Conservation (phyloP, 495 filamentous ascomycete genomes). For the Lindgomyces ingoldianus region DNA sequence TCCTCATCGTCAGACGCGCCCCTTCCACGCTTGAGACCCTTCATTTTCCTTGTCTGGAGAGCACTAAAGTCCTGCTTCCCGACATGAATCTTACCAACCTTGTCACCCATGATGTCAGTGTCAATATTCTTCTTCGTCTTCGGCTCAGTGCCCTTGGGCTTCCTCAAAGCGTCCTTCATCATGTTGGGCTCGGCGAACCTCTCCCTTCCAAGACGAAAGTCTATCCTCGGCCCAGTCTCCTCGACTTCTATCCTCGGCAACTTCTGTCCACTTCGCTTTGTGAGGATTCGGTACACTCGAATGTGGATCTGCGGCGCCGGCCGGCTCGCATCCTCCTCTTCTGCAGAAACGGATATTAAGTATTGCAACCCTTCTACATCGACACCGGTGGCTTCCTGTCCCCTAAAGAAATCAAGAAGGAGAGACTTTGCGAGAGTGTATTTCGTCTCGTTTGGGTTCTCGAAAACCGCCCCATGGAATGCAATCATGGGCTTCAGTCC, state of each 20-base stretch:
- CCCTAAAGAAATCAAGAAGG: slow-evolving; percentile 88
- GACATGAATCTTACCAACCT: slow-evolving; percentile 89
- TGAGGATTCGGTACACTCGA: slow-evolving; percentile 78
- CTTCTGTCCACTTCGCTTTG: slow-evolving; percentile 81
- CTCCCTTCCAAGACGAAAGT: slow-evolving; percentile 83
- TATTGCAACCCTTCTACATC: slow-evolving; percentile 95
- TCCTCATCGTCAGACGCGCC: slow-evolving; percentile 41
- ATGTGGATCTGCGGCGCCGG: slow-evolving; percentile 73
- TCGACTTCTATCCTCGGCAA: slow-evolving; percentile 89
- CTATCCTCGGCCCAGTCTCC: slow-evolving; percentile 93
- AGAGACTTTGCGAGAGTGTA: slow-evolving; percentile 84
- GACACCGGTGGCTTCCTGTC: slow-evolving; percentile 69
- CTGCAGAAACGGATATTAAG: slow-evolving; percentile 75
- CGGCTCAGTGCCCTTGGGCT: slow-evolving; percentile 70
- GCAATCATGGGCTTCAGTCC: slow-evolving; percentile 84
- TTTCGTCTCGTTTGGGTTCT: slow-evolving; percentile 68
- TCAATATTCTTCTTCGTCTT: slow-evolving; percentile 88
- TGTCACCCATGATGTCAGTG: slow-evolving; percentile 90
- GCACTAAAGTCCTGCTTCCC: slow-evolving; percentile 84
- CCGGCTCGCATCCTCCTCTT: slow-evolving; percentile 63
- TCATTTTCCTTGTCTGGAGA: slow-evolving; percentile 98
- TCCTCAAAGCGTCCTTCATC: slow-evolving; percentile 89
- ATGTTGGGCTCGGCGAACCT: slow-evolving; percentile 72
- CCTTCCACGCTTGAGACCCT: slow-evolving; percentile 83
- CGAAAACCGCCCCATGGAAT: slow-evolving; percentile 83